These are phyloP conservation scores for Trametes cinnabarina DNA, from an alignment of 768 basidiomycete genomes.

Conservation along the genomic window DNA sequence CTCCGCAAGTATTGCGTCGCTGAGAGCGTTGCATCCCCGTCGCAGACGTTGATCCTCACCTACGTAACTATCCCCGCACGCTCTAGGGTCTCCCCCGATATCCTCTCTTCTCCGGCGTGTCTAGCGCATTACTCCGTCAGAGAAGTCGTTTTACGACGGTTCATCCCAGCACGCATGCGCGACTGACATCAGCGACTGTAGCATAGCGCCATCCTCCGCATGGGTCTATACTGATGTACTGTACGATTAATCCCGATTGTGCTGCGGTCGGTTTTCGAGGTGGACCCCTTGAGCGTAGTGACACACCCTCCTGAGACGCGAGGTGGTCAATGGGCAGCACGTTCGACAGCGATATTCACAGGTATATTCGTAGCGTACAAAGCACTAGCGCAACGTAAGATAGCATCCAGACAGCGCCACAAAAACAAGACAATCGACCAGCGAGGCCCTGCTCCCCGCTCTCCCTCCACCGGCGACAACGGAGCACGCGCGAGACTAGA, in stretches of 20 bases:
- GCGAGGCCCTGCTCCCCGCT: neutral
- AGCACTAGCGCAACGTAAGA: conserved; percentile 3
- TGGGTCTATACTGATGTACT: too few species aligned
- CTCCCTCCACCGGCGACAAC: neutral
- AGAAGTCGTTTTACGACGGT: conserved; percentile 82
- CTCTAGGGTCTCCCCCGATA: conserved; percentile 48
- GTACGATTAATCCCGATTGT: too few species aligned
- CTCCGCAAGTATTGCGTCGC: neutral
- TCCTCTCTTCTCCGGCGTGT: conserved; percentile 70
- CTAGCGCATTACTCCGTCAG: conserved; percentile 75
- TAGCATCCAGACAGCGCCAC: conserved; percentile 2
- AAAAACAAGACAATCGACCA: neutral
- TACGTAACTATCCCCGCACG: conserved; percentile 91
- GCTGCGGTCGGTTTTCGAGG: too few species aligned
- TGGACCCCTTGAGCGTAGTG: too few species aligned
- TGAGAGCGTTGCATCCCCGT: neutral
- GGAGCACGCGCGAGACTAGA: conserved; percentile 40
- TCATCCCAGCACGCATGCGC: conserved; percentile 90
- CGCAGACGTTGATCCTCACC: conserved; percentile 84
- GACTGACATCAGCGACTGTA: conserved; percentile 48
- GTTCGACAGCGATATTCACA: neutral
- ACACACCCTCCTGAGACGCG: too few species aligned
- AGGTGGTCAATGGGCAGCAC: neutral
- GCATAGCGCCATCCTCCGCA: neutral
- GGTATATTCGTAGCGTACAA: conserved; percentile 14